phyloP scores from a whole-genome alignment of 164 flowering plant species.

The Aristolochia contorta region DNA sequence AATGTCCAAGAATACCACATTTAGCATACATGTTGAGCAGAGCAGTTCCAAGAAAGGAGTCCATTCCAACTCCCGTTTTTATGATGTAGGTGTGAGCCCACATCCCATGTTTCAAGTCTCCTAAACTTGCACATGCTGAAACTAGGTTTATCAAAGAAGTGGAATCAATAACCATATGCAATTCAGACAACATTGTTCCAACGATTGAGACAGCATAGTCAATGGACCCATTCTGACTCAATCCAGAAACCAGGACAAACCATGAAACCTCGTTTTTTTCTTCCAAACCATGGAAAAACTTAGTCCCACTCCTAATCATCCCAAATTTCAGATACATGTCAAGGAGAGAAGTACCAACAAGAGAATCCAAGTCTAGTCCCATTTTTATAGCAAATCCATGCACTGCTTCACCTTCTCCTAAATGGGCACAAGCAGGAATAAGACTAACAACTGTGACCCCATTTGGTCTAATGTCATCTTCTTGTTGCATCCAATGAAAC shows the following conservation, averaged over 20 bases:
- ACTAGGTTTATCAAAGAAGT: constrained; percentile 7
- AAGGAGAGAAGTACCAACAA: constrained; percentile 9
- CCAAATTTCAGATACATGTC: constrained; percentile 10
- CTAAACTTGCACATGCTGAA: constrained; percentile 4
- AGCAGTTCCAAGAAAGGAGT: constrained; percentile 13
- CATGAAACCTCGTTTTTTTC: constrained; percentile 12
- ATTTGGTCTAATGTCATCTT: constrained; percentile 9
- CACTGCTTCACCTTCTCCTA: constrained; percentile 3
- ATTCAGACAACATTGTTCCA: constrained; percentile 4
- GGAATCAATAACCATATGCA: constrained; percentile 7
- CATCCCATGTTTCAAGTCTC: constrained; percentile 7
- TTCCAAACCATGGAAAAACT: constrained; percentile 8
- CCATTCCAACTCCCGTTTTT: constrained; percentile 2
- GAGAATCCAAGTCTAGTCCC: constrained; percentile 7
- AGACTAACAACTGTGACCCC: constrained; percentile 8
- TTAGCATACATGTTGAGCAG: constrained; percentile 13
- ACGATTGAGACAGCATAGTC: constrained; percentile 5
- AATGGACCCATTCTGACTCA: constrained; percentile 6
- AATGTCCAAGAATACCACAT: constrained; percentile 2
- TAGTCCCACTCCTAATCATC: not conserved
- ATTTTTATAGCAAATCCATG: constrained; percentile 5
- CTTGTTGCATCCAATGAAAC: constrained; percentile 6
- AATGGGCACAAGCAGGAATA: constrained; percentile 10
- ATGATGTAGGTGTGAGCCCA: constrained; percentile 9
- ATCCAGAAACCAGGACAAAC: constrained; percentile 14